Base-by-base conservation (phyloP, 495 filamentous ascomycete genomes). In the Neurospora sp. region DNA sequence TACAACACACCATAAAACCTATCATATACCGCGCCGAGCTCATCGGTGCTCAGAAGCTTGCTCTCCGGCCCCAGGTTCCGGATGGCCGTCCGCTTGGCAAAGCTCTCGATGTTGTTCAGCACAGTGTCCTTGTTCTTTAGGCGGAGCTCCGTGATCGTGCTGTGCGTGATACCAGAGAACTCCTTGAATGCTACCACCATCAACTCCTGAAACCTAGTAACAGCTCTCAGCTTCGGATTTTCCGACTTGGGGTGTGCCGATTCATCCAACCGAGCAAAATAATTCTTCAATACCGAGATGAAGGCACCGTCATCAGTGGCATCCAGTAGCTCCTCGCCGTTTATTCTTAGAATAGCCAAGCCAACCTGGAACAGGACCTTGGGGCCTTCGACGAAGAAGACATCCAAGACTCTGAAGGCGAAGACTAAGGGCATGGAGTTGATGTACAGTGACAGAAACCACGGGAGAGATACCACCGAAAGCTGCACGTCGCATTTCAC, bases 181-280 rank as follows among this genome's bases (percentile, higher is more conserved):
- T 99, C 96, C 73, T 96, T 97, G 85, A 98, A 98, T 14, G 96
- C 96, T 4, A 98, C 94, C 3, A 99, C 96, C 93, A 99, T 97
- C 71, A 99, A 86, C 77, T 98, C 96, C 79, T 99, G 96, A 81
- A 99, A 99, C 59, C 92, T 88, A 0, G 96, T 99, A 44, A 99
- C 94, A 10, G 93, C 93, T 73, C 95, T 87, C 31, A 97, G 83
- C 78, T 98, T 98, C 1, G 93, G 89, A 75, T 98, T 98, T 76
- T 97, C 93, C 0, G 93, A 97, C 74, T 91, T 93, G 0, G 96
- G 96, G 78, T 99, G 96, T 6, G 96, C 96, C 8, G 94, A 97
- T 81, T 98, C 94, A 76, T 98, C 95, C 18, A 99, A 85, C 27
- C 91, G 90, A 7, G 92, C 90, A 80, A 99, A 99, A 82, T 99